Base-by-base conservation (phyloP, 176 grass and related monocot genomes). In the Tillandsia fasciculata region DNA sequence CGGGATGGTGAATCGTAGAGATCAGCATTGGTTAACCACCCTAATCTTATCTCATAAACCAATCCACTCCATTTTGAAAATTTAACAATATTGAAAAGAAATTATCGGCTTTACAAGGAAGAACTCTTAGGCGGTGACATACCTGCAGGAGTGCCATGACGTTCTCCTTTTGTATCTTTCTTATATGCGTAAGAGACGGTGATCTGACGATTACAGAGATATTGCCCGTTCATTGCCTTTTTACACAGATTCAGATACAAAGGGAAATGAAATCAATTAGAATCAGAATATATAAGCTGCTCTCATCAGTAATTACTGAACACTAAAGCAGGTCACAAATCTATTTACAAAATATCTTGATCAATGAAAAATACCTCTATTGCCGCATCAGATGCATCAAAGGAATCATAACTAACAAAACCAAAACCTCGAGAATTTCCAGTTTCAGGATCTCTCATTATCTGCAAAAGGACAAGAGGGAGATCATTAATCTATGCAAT, bases 141-240 rank as follows among this genome's bases (percentile, higher is more conserved):
- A 90, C 89, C 89, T 85, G 94, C 89, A 48, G 89, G 89, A 48
- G 89, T 97, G 77, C 89, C 89, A 47, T 92, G 89, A 22, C 87
- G 89, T 76, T 99, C 94, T 83, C 89, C 89, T 83, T 93, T 93
- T 0, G 87, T 93, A 20, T 90, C 84, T 76, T 93, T 99, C 76
- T 99, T 99, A 72, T 93, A 99, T 69, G 94, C 94, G 83, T 93
- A 99, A 73, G 87, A 99, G 33, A 93, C 89, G 12, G 89, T 93
- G 67, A 93, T 93, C 69, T 91, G 89, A 26, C 89, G 79, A 13
- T 99, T 99, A 70, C 89, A 99, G 10, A 99, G 68, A 85, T 93
- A 88, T 67, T 93, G 87, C 12, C 91, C 86, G 49, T 93, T 99
- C 94, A 99, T 99, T 65, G 89, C 71, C 94, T 99, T 68, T 11